Percentiles rank a stretch among this genome's conserved stretches.
Evolutionary conservation across 306 rosid species (phyloP).

Genomic region (Gillenia trifoliata): DNA sequence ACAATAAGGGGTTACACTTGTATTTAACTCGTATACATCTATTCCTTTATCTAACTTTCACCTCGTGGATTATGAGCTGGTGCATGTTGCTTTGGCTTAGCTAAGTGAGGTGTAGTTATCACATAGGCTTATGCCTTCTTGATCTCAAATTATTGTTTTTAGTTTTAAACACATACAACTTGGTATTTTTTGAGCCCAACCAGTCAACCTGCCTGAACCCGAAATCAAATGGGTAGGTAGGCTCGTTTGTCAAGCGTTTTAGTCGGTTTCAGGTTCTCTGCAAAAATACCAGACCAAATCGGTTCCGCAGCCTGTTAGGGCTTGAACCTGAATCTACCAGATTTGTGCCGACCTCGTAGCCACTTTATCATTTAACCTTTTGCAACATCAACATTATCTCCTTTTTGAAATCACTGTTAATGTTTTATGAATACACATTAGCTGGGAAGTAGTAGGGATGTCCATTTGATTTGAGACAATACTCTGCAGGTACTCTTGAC

Average conservation of each 20-base stretch:
- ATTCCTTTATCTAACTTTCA: background rate
- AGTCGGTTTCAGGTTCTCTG: background rate
- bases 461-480: background rate
- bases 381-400: background rate
- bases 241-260: background rate
- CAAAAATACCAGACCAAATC: background rate
- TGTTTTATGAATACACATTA: background rate
- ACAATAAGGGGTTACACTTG: background rate
- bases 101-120: background rate
- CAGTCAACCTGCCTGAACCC: background rate
- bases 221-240: background rate
- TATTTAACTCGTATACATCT: background rate
- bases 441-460: background rate
- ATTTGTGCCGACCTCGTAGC: background rate
- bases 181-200: background rate
- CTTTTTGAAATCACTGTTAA: background rate
- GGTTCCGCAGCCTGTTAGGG: background rate
- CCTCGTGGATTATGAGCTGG: background rate
- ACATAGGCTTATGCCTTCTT: background rate
- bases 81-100: background rate
- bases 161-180: background rate
- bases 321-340: background rate
- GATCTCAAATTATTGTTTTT: background rate
- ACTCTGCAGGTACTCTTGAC: background rate
- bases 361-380: background rate